These are phyloP conservation scores for Dillenia suffruticosa DNA, from an alignment of 164 flowering plant genomes.

Conservation along the genomic window DNA sequence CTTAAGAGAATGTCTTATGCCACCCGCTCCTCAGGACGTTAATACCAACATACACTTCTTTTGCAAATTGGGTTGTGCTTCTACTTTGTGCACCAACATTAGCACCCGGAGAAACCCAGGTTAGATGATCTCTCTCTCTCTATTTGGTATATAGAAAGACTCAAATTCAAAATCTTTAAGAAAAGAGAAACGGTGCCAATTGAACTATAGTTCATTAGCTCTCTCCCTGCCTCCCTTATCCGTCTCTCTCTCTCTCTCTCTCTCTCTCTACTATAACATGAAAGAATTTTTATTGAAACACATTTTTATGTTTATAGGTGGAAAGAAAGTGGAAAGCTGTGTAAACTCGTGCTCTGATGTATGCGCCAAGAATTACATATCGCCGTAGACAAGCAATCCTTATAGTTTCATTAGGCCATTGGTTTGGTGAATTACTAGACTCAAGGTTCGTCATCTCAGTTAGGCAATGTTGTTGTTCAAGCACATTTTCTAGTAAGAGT, in stretches of 20 bases:
- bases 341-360: conserved; percentile 15
- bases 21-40: not conserved
- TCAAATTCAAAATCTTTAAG: too few relatives aligned
- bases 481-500: too few relatives aligned
- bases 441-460: too few relatives aligned
- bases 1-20: conserved; percentile 24
- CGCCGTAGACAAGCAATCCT: not conserved
- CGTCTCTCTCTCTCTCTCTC: too few relatives aligned
- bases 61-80: conserved; percentile 46
- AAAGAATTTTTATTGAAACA: not conserved
- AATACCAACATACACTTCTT: conserved; percentile 8
- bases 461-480: too few relatives aligned
- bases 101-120: conserved; percentile 39
- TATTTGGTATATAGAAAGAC: too few relatives aligned
- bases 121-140: conserved; percentile 6
- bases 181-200: too few relatives aligned
- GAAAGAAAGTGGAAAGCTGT: conserved; percentile 15
- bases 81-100: conserved; percentile 30
- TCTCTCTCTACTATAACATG: not conserved
- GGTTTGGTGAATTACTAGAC: too few relatives aligned
- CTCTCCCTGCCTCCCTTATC: too few relatives aligned
- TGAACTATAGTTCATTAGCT: too few relatives aligned
- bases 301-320: conserved; percentile 7
- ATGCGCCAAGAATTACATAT: conserved; percentile 9
- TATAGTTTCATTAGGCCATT: too few relatives aligned